Base-by-base conservation (phyloP, 495 filamentous ascomycete species). In the Penicillium coffeae region DNA sequence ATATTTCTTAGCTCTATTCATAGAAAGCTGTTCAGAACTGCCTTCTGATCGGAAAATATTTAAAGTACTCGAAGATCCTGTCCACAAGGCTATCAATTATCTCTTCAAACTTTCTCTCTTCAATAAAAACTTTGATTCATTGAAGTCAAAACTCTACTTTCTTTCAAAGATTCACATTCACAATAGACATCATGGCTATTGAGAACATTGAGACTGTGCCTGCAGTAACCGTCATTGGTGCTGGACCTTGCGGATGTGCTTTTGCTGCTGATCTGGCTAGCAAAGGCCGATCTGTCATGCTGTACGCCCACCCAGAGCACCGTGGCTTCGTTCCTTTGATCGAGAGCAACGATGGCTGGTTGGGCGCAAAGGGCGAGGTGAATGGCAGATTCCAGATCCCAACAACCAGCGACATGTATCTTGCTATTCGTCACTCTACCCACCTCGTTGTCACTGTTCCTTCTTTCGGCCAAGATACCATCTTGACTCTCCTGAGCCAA, bases 191-290 rank as follows among this genome's bases (percentile, higher is more conserved):
- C 4, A 55, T 56, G 53, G 21, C 47, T 36, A 3, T 37, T 37
- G n/a, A 51, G 32, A 51, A 22, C 43, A 37, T 50, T 14, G 52
- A 55, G 3, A 30, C 38, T 6, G 37, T 50, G 9, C 30, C 48
- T 35, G 18, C 47, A 0, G 53, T 56, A n/a, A 48, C 53, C 21
- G 38, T 56, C 22, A 51, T 56, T 38, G 53, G 53, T 2, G 53
- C 53, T 3, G 53, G 53, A 3, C 53, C 53, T 12, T 56, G 53
- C 16, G 53, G 53, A 12, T 56, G 53, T 51, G 53, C 53, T 15
- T 56, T 56, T 30, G 48, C 53, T 16, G 53, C 53, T 1, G 53
- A 56, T 33, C 43, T 56, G 30, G 48, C 53, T 9, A 56, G 39
- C 43, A 48, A 48, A 14, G 53, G 53, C 21, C 47, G 47, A 20